These are phyloP conservation scores for Candolleomyces efflorescens DNA, from an alignment of 768 basidiomycete species.

Conservation along the genomic window DNA sequence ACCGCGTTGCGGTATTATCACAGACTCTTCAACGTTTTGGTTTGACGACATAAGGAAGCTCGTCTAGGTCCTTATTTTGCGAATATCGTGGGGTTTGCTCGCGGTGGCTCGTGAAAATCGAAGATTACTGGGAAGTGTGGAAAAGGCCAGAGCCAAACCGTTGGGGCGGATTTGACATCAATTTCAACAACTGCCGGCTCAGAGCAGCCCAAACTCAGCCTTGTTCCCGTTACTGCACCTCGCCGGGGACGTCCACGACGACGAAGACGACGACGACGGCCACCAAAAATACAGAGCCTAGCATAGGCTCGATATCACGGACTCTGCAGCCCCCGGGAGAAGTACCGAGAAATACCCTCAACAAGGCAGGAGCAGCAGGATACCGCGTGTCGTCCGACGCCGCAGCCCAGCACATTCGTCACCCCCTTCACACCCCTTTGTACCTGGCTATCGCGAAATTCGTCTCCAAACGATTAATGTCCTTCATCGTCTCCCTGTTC, in stretches of 20 bases:
- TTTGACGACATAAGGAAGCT: no score
- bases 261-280: neutral
- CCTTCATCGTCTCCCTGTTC: constrained; percentile 53
- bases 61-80: no score
- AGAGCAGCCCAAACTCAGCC: constrained; percentile 5
- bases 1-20: constrained; percentile 21
- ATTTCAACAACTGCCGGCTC: constrained; percentile 3
- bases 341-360: neutral
- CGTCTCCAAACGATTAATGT: constrained; percentile 41
- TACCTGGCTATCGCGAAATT: constrained; percentile 2
- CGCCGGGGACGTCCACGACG: neutral
- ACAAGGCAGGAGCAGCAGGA: no score
- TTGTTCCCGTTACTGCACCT: neutral
- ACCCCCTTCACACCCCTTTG: neutral
- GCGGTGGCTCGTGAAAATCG: neutral
- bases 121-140: neutral
- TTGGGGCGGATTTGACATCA: neutral
- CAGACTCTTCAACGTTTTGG: neutral
- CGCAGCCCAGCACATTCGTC: neutral
- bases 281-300: neutral
- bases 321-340: neutral
- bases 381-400: neutral
- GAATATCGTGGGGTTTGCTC: neutral
- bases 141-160: neutral
- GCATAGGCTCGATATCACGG: neutral